These are phyloP conservation scores for Dioszegia crocea DNA, from an alignment of 768 basidiomycete species.

Conservation along the genomic window DNA sequence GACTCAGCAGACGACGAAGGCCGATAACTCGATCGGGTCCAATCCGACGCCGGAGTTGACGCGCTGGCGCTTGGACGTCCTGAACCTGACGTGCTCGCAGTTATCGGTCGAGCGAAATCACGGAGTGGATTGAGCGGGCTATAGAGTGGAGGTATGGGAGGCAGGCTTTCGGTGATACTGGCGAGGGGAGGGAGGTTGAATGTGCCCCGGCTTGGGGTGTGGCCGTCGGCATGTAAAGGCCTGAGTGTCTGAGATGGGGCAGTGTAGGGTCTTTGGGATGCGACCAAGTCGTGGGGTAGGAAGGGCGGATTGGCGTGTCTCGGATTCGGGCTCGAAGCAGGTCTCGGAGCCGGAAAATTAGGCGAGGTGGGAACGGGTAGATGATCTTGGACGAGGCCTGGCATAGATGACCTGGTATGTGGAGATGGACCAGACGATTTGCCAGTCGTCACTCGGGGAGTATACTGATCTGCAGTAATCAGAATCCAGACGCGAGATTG, in stretches of 20 bases:
- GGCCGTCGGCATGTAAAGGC: background rate
- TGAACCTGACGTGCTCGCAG: background rate
- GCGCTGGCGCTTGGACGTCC: constrained; percentile 26
- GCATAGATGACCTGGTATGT: background rate
- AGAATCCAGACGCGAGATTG: background rate
- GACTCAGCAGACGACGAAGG: constrained; percentile 17
- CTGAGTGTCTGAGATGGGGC: background rate
- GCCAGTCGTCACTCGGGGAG: background rate
- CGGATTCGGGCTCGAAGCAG: background rate
- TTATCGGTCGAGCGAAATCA: background rate
- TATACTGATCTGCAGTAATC: background rate
- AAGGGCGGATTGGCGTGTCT: background rate
- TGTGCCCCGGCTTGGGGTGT: background rate
- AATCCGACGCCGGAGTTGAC: constrained; percentile 6
- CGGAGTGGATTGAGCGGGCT: background rate
- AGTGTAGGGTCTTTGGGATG: background rate
- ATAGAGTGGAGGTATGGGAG: background rate
- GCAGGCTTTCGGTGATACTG: constrained; percentile 8
- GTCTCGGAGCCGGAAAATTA: background rate
- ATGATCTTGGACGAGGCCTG: background rate
- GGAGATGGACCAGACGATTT: constrained; percentile 2
- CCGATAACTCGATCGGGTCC: background rate
- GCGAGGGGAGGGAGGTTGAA: constrained; percentile 6
- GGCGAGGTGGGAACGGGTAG: constrained; percentile 3
- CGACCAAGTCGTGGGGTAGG: background rate